Conservation (phyloP, 1,284 basidiomycete species). For the Irpex sp. region DNA sequence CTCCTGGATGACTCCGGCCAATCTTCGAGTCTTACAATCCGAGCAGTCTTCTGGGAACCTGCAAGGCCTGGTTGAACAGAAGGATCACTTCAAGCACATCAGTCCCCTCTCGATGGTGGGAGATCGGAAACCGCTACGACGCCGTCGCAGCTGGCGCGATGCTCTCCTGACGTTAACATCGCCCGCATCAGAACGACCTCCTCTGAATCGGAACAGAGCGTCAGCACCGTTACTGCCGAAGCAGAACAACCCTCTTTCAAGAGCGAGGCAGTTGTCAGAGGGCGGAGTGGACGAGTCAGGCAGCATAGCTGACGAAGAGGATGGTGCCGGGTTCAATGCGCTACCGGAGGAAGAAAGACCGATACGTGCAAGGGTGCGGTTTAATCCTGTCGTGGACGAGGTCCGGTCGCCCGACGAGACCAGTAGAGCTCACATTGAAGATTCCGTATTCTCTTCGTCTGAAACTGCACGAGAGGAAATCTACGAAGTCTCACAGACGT, state of each 20-base stretch:
- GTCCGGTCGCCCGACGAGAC: constrained; percentile 15
- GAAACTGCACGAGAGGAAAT: not conserved
- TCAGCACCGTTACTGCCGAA: constrained; percentile 8
- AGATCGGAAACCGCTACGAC: constrained; percentile 47
- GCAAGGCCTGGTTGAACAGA: constrained; percentile 71
- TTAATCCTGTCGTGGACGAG: constrained; percentile 22
- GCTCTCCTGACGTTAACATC: constrained; percentile 25
- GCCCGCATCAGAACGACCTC: constrained; percentile 19
- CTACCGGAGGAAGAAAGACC: constrained; percentile 59
- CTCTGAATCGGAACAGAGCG: constrained; percentile 15
- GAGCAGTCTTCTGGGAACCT: constrained; percentile 80
- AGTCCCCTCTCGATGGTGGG: constrained; percentile 87
- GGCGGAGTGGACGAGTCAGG: constrained; percentile 21
- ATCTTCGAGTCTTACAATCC: constrained; percentile 77
- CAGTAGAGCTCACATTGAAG: constrained; percentile 13
- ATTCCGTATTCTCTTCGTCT: not conserved
- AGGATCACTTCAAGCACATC: constrained; percentile 85
- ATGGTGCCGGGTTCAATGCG: constrained; percentile 37
- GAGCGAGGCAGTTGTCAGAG: not conserved
- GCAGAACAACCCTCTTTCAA: not conserved
- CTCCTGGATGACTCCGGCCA: constrained; percentile 92
- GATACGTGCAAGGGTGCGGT: constrained; percentile 58
- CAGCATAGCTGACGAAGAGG: constrained; percentile 45
- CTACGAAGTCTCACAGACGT: not conserved
- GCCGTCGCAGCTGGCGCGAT: constrained; percentile 54